Evolutionary conservation across 2,329 filamentous ascomycete genomes (phyloP), one percentile per base, ranked within the genome.

Genomic region (Davidsoniella australis): DNA sequence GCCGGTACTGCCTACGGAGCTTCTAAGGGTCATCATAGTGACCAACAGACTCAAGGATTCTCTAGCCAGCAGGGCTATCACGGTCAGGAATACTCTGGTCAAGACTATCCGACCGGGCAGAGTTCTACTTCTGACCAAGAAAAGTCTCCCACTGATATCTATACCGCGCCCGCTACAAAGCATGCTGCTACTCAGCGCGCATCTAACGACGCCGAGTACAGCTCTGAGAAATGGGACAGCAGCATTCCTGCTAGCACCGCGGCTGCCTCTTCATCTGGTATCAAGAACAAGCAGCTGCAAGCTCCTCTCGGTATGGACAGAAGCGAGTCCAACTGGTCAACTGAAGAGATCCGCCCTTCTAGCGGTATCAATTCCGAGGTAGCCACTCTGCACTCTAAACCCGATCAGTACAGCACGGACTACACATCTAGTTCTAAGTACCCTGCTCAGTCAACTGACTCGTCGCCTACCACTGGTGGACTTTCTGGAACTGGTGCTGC

Each of bases 291-390:
- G 17, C 45, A 47, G 9, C 26, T 50, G 7, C 23, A 40, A 14
- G 17, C 29, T 16, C 48, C 48, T 46, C 37, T 40, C 16, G 26
- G 37, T 20, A 44, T 45, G 23, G 36, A 44, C 17, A 36, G 51
- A 10, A 36, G 47, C 17, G 39, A 38, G 14, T 49, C 47, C 14
- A 46, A 41, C 33, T 53, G 51, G 51, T 53, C 51, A 6, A 53
- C 51, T 18, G 51, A 53, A 20, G 51, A 50, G 36, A 53, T 53
- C 16, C 47, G 51, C 6, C 23, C 47, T 17, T 38, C 41, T 17
- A 47, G 44, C 23, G 41, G 33, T 9, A 38, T 29, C 10, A 36
- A 36, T n/a, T 23, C 46, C 6, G 36, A 12, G 44, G 33, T 18
- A 29, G 33, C 20, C 20, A 41, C 41, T 16, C 40, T 23, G 24